Conservation (phyloP, 2,329 filamentous ascomycete species). For the Xylaria sp. region DNA sequence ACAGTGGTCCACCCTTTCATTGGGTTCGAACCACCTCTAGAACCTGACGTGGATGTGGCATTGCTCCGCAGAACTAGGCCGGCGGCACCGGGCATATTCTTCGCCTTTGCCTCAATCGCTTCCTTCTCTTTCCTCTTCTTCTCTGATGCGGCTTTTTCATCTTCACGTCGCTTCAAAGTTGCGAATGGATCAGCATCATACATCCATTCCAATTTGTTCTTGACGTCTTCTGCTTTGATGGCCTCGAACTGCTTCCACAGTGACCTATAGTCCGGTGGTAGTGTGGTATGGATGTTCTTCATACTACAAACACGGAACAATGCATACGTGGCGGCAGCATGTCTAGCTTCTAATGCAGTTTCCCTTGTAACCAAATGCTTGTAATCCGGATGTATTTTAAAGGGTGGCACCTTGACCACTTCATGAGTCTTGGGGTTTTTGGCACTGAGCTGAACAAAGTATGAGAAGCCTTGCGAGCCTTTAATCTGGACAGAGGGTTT, state of each 20-base stretch:
- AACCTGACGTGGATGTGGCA: conserved; percentile 50
- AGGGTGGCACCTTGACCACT: conserved; percentile 77
- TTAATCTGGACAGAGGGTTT: conserved; percentile 60
- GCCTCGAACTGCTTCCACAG: conserved; percentile 92
- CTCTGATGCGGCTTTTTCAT: conserved; percentile 77
- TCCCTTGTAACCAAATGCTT: conserved; percentile 80
- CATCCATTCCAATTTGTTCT: conserved; percentile 85
- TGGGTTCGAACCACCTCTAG: conserved; percentile 54
- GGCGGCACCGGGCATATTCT: conserved; percentile 69
- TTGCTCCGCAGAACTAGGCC: conserved; percentile 64
- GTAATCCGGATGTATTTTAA: conserved; percentile 81
- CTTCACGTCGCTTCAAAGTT: conserved; percentile 80
- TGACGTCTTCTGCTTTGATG: conserved; percentile 83
- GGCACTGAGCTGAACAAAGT: conserved; percentile 80
- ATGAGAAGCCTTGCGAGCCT: conserved; percentile 78
- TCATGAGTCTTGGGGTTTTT: conserved; percentile 86
- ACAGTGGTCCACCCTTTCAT: conserved; percentile 84
- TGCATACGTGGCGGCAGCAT: conserved; percentile 92
- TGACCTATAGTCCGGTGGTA: conserved; percentile 89
- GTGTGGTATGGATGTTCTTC: conserved; percentile 94
- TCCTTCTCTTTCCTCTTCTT: conserved; percentile 82
- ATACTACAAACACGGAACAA: conserved; percentile 93
- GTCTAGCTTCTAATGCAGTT: conserved; percentile 87
- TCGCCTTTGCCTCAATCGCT: conserved; percentile 74
- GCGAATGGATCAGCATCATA: conserved; percentile 96